Percentiles rank a stretch among this genome's conserved stretches.
phyloP scores from a whole-genome alignment of 192 early-diverging fungal genomes.

The Borealophlyctis nickersoniae region DNA sequence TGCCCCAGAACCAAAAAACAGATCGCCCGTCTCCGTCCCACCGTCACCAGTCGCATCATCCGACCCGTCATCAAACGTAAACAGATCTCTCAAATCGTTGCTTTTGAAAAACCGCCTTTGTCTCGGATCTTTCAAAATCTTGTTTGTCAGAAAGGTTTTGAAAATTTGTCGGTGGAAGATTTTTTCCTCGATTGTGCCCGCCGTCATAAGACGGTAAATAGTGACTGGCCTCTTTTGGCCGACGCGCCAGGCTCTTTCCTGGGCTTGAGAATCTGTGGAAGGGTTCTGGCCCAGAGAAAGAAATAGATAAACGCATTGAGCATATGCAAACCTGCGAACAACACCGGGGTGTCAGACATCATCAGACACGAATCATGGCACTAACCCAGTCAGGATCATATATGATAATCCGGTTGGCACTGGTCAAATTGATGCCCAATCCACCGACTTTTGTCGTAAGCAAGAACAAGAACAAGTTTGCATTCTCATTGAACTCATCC shows the following conservation, averaged over 20 bases:
- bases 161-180: slow-evolving; percentile 97
- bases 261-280: slow-evolving; percentile 90
- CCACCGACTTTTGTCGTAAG: slow-evolving; percentile 98
- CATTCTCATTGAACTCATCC: slow-evolving; percentile 78
- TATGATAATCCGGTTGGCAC: slow-evolving; percentile 89
- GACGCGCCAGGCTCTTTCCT: slow-evolving; percentile 92
- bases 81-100: slow-evolving; percentile 81
- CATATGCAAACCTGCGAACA: no score
- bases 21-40: slow-evolving; percentile 10
- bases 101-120: slow-evolving; percentile 88
- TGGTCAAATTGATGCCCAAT: slow-evolving; percentile 91
- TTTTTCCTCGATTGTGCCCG: slow-evolving; percentile 91
- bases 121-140: slow-evolving; percentile 83
- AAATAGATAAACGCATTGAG: neutral
- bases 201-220: slow-evolving; percentile 94
- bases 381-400: slow-evolving; percentile 93
- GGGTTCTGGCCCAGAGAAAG: slow-evolving; percentile 81
- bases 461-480: slow-evolving; percentile 79
- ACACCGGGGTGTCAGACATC: no score
- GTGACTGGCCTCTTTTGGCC: slow-evolving; percentile 86
- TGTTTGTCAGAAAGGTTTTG: slow-evolving; percentile 96
- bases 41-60: slow-evolving; percentile 62
- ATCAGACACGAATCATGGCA: no score
- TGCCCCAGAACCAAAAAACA: no score
- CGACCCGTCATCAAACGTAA: slow-evolving; percentile 58